Percentiles rank a stretch among this genome's conserved stretches.
These are phyloP conservation scores for Sophora flavescens DNA, from an alignment of 306 rosid genomes.

Conservation along the genomic window DNA sequence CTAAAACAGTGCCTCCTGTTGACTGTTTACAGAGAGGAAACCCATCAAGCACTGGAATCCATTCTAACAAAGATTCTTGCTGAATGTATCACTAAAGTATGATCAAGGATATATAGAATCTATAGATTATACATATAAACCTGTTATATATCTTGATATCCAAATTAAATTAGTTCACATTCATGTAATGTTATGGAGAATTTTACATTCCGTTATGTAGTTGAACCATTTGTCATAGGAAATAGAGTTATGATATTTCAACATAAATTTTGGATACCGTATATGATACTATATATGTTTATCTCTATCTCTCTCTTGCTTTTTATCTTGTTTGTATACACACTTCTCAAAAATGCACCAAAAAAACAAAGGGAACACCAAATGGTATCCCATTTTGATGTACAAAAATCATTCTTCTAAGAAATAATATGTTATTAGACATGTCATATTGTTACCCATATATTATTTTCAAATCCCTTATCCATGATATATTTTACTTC, in stretches of 20 bases:
- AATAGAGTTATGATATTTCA: too few relatives aligned
- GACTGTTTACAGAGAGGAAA: constrained; percentile 62
- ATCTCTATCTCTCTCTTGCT: too few relatives aligned
- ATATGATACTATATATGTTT: too few relatives aligned
- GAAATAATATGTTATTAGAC: background rate
- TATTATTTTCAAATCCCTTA: too few relatives aligned
- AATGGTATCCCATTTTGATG: too few relatives aligned
- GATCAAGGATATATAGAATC: background rate
- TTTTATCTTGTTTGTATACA: too few relatives aligned
- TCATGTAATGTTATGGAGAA: background rate
- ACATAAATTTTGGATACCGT: too few relatives aligned
- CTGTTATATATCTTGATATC: background rate
- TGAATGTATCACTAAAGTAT: constrained; percentile 22
- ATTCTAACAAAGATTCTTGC: constrained; percentile 56
- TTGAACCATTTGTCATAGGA: background rate
- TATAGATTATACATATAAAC: background rate
- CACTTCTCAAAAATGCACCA: too few relatives aligned
- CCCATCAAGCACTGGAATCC: constrained; percentile 45
- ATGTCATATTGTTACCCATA: too few relatives aligned
- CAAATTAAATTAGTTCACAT: background rate
- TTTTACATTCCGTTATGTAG: background rate
- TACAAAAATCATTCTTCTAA: too few relatives aligned
- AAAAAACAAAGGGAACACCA: too few relatives aligned
- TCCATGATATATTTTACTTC: too few relatives aligned
- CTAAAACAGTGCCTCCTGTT: constrained; percentile 64